Evolutionary conservation across 2,329 filamentous ascomycete genomes (phyloP).

Genomic region (Trichoderma arundinaceum): DNA sequence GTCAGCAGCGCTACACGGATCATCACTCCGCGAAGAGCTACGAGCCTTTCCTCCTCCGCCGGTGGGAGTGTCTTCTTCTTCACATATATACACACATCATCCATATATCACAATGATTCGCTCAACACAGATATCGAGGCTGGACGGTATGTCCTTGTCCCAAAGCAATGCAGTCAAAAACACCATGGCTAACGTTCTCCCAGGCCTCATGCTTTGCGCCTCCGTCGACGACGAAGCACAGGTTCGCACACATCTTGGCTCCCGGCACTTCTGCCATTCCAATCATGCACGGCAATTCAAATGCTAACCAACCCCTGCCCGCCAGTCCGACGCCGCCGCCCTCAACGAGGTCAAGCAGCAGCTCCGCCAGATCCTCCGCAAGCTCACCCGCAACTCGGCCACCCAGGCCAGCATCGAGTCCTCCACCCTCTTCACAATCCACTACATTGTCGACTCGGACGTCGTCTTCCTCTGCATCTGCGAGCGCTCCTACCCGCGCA

Average conservation of each 20-base stretch:
- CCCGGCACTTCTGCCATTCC: background rate
- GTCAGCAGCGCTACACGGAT: slow-evolving; percentile 21
- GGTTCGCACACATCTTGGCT: slow-evolving; percentile 48
- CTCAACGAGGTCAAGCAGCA: slow-evolving; percentile 89
- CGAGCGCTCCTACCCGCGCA: slow-evolving; percentile 92
- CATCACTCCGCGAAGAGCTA: slow-evolving; percentile 5
- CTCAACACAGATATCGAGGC: slow-evolving; percentile 90
- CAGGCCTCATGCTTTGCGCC: slow-evolving; percentile 92
- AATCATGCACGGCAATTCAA: background rate
- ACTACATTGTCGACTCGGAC: slow-evolving; percentile 85
- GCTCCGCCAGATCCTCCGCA: slow-evolving; percentile 86
- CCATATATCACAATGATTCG: slow-evolving; percentile 68
- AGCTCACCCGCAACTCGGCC: slow-evolving; percentile 86
- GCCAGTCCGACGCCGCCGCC: slow-evolving; percentile 66
- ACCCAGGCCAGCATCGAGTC: slow-evolving; percentile 91
- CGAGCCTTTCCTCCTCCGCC: slow-evolving; percentile 15
- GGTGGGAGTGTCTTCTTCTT: background rate
- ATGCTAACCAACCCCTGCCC: background rate
- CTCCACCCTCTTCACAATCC: slow-evolving; percentile 77
- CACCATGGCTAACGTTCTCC: background rate
- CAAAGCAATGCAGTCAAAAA: slow-evolving; percentile 5
- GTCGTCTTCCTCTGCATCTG: slow-evolving; percentile 94
- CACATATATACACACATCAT: background rate
- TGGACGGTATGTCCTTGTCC: slow-evolving; percentile 70
- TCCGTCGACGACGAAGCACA: slow-evolving; percentile 91